Base-by-base conservation (phyloP, 176 grass and related monocot species). In the Eleusine indica region DNA sequence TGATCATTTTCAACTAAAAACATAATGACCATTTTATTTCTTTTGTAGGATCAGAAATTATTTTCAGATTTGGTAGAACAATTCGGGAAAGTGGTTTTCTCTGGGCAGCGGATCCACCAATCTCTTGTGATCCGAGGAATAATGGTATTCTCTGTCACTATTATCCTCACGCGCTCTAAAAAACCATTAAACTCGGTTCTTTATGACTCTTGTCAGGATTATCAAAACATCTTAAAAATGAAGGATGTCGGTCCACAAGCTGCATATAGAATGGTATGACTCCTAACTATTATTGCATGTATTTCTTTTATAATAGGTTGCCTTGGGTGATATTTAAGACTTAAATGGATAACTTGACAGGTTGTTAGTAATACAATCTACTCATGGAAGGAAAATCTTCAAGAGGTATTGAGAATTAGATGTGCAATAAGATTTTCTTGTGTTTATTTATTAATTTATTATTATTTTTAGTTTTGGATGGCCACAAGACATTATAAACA, bases 81-180 rank as follows among this genome's bases (percentile, higher is more conserved):
- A 70, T 81, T 81, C 68, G 57, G 57, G 0, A 3, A 69, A 76
- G 3, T 76, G 18, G 74, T 76, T 54, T 69, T 81, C 7, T 16
- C 78, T 57, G 21, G 7, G 11, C 6, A 57, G 38, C 12, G 32
- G 4, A 11, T 70, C 42, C 35, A 40, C 49, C 40, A 25, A 57
- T 25, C 3, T 81, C 49, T 70, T 70, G 19, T 70, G 9, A 81
- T 81, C 49, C 65, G 14, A 57, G 78, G 66, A 81, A 81, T 81
- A 70, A 81, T 81, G 65, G 78, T 81, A 42, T 41, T 17, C 35
- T 42, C 28, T 29, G 10, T 57, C 42, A 41, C 37, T 58, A 42
- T 70, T 28, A 28, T 68, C 40, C 19, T 42, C 30, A 68, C 39
- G 1, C 18, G 9, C 38, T 81, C 3, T 10, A 64, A 64, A 3